Evolutionary conservation across 345 rosid genomes (phyloP).

Genomic region (Erodium maritimum): DNA sequence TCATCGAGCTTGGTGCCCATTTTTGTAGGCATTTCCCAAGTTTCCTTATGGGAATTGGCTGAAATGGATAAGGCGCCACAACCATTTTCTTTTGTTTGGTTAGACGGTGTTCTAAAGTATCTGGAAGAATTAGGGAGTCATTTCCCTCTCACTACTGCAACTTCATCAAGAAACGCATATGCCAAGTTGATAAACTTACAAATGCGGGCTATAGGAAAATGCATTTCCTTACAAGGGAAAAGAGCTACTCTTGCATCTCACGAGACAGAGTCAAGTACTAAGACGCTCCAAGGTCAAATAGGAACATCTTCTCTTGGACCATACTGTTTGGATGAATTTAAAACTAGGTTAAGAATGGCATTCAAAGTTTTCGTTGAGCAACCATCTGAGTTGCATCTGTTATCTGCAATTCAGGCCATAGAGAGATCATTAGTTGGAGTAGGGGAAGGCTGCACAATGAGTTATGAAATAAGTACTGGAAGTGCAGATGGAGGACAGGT

Average conservation of each 20-base stretch:
- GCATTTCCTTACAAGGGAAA: constrained; percentile 75
- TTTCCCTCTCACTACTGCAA: constrained; percentile 32
- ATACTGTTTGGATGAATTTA: constrained; percentile 49
- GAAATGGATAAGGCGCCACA: constrained; percentile 29
- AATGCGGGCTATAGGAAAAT: constrained; percentile 66
- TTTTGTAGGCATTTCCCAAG: constrained; percentile 35
- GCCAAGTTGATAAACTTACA: constrained; percentile 55
- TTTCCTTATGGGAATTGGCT: constrained; percentile 47
- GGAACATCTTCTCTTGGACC: constrained; percentile 25
- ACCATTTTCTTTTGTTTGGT: constrained; percentile 51
- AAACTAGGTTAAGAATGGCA: constrained; percentile 55
- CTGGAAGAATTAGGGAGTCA: constrained; percentile 64
- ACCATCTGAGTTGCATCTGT: constrained; percentile 51
- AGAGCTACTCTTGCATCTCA: constrained; percentile 60
- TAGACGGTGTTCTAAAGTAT: constrained; percentile 70
- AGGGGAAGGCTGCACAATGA: constrained; percentile 29
- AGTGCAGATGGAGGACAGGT: constrained; percentile 49
- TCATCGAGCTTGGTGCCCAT: constrained; percentile 31
- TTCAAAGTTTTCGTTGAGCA: constrained; percentile 46
- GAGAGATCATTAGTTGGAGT: constrained; percentile 81
- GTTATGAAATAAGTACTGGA: constrained; percentile 44
- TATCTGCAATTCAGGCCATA: constrained; percentile 57
- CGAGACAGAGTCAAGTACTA: constrained; percentile 51
- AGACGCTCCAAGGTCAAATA: constrained; percentile 22
- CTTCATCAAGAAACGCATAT: constrained; percentile 30